Percentiles rank a stretch among this genome's conserved stretches.
Evolutionary conservation across 164 flowering plant species (phyloP).

Genomic region (Sedum album): DNA sequence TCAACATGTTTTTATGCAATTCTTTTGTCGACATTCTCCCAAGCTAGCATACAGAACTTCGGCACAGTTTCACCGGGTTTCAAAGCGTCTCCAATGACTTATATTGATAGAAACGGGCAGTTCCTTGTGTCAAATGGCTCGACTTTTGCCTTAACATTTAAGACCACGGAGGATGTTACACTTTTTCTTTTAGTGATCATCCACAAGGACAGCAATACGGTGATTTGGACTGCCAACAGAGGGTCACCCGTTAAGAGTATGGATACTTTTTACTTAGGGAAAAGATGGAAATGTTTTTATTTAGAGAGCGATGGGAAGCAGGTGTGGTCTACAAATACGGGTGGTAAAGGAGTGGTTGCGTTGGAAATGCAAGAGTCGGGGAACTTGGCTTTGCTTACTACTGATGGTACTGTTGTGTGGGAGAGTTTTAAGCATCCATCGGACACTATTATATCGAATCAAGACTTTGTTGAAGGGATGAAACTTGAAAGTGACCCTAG

Average conservation of each 20-base stretch:
- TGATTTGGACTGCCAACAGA: conserved; percentile 54
- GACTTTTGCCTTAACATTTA: conserved; percentile 34
- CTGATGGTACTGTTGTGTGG: conserved; percentile 30
- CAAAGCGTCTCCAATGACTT: conserved; percentile 39
- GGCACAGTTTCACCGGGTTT: conserved; percentile 19
- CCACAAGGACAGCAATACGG: conserved; percentile 23
- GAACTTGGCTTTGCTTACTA: conserved; percentile 33
- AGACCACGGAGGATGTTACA: conserved; percentile 17
- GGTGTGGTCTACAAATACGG: conserved; percentile 43
- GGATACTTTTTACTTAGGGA: conserved; percentile 36
- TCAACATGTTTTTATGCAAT: neutral
- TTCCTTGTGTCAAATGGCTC: conserved; percentile 37
- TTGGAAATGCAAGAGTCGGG: conserved; percentile 40
- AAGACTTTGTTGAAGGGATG: conserved; percentile 37
- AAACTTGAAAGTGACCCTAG: conserved; percentile 29
- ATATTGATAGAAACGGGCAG: conserved; percentile 32
- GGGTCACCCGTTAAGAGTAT: conserved; percentile 24
- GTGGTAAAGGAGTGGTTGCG: conserved; percentile 26
- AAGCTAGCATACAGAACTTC: conserved; percentile 2
- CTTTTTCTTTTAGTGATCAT: conserved; percentile 29
- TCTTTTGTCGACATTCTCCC: neutral
- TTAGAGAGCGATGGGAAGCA: neutral
- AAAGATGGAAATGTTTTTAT: neutral
- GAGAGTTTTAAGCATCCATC: conserved; percentile 49
- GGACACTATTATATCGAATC: conserved; percentile 44